Evolutionary conservation across 176 grass and related monocot species (phyloP), one percentile per base, ranked within the genome.

Genomic region (Raddia distichophylla): DNA sequence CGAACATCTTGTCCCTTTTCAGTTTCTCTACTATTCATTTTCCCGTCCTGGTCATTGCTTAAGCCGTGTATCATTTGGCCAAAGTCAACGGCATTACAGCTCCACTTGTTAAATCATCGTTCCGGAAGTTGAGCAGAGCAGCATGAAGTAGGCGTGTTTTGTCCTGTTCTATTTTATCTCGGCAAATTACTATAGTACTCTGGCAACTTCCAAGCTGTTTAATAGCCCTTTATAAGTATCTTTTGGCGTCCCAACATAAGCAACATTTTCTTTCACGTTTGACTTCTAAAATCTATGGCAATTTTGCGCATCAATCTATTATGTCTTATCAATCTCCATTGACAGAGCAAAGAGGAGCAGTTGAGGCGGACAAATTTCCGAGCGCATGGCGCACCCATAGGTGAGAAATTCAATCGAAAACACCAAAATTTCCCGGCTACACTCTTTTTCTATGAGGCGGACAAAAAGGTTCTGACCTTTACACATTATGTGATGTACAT

Each of bases 141-240:
- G 87, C 87, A 80, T 80, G 87, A 89, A 89, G 48, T 80, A 48
- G 76, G 81, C 81, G 74, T 59, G 48, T 78, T 50, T 78, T 50
- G 22, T 34, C 48, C 16, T 74, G 0, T 9, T 59, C 37, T 44
- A 42, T 49, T 56, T 67, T 42, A 7, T 63, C 13, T 32, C 1
- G 12, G 18, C 1, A 20, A 58, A 68, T 27, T 55, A 17, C 5
- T 49, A 37, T 55, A 17, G 16, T 49, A 37, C 27, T 22, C 8
- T 37, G 37, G 50, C 20, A 83, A 66, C 27, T 67, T 73, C 43
- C 42, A 52, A 69, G 61, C 77, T 27, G 16, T 52, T 1, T 18
- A 16, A 67, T 79, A 67, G 49, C 9, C 34, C 4, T 52, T 64
- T 46, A 35, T 67, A 45, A 19, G 3, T 68, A 19, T 6, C 40